Evolutionary conservation across 805 yeast genomes (phyloP), one percentile per base, ranked within the genome.

Genomic region (Yarrowia osloensis): DNA sequence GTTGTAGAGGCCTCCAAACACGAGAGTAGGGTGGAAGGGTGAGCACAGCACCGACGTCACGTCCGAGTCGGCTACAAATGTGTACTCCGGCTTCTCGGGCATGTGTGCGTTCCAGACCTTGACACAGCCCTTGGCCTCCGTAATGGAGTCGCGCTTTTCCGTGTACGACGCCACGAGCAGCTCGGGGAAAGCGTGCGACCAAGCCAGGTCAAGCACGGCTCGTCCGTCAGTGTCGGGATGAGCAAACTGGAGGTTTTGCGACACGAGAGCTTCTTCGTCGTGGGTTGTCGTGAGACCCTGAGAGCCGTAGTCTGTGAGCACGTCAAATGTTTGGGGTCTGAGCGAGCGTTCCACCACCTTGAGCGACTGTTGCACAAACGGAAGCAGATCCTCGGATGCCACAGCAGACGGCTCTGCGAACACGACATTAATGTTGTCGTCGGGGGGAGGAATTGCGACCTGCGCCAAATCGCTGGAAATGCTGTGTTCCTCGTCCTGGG

Each of bases 1-100:
- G 71, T 81, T 81, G 39, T 75, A 75, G 35, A 82, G 76, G 0
- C 86, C 84, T 3, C 84, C 88, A 50, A 81, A 77, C 9, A 83
- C 73, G 31, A 79, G 75, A 31, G 76, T 74, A 4, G 81, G 75
- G 50, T 77, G 75, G 28, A 73, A 72, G 13, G 77, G 77, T 29
- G 85, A 84, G 2, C 70, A 55, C n/a, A 78, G 69, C 15, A 85
- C 78, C 31, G 67, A 47, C 9, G 66, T 61, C 33, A 61, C 66
- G 7, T 78, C 76, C 19, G 84, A 76, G n/a, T 80, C 75, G 50
- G 82, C 77, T 26, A 76, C 75, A 22, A 86, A 75, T 54, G 78
- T 77, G 72, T 76, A 81, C 71, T 81, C 87, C 1, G 81, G 80
- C 9, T 69, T 29, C 21, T 67, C 68, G 15, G 68, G 70, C 37